Base-by-base conservation (phyloP, 1,284 basidiomycete genomes). In the Mycocalia duriaeana region DNA sequence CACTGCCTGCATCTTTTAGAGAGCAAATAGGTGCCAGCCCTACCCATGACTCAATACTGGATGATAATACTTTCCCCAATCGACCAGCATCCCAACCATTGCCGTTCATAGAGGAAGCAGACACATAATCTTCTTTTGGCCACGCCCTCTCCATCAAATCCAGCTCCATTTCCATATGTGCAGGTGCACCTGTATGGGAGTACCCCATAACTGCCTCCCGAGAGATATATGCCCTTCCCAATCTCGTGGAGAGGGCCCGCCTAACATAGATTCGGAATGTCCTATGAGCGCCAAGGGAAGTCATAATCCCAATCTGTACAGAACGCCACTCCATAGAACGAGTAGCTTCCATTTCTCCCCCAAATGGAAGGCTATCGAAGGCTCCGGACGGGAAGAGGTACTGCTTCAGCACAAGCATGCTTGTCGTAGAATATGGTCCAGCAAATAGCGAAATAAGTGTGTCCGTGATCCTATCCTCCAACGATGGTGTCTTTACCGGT, bases 101-200 rank as follows among this genome's bases (percentile, higher is more conserved):
- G 13, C 58, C 55, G 18, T 59, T 60, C 4, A 57, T 52, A 22
- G 62, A 59, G n/a, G 66, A 62, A 3, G 69, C 61, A 6, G 63
- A 61, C 5, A 62, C 52, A 45, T 73, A 64, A 35, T 81, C 79
- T 42, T 85, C 79, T 55, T 77, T 79, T 1, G 79, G 71, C 82
- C 82, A 89, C 0, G 84, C 85, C 2, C 76, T 74, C 52, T 85
- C 82, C 72, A 89, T 75, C 41, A 87, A 59, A 16, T 80, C 78
- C 35, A 67, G 67, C 47, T 79, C 79, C 11, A 88, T 59, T 42
- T 78, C 76, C 54, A 85, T 67, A 37, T 76, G 68, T 1, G 72
- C 73, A 0, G 81, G 79, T 3, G 73, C 75, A 20, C 82, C 83
- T 1, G 82, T 77, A 34, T 72, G 71, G 0, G 79, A 73, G 50